Evolutionary conservation across 1,139 yeast species (phyloP).

Genomic region (Yamadazyma pseudoaaseri): DNA sequence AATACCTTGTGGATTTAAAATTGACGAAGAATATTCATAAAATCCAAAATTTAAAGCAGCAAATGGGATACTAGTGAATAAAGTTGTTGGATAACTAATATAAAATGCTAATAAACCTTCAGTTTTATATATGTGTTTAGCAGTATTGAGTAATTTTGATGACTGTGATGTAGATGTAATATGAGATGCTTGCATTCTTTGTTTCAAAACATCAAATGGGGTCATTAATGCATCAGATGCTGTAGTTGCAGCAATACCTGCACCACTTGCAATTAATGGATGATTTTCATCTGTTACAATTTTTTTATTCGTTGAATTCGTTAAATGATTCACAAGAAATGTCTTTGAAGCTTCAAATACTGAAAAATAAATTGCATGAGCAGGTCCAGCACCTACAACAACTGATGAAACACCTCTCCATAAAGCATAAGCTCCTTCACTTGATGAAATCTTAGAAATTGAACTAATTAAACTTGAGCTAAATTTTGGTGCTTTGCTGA

Average conservation of each 20-base stretch:
- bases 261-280: conserved; percentile 78
- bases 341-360: conserved; percentile 89
- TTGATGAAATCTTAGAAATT: conserved; percentile 70
- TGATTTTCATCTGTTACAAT: conserved; percentile 65
- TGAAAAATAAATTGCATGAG: conserved; percentile 97
- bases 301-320: conserved; percentile 30
- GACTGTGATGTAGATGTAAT: conserved; percentile 17
- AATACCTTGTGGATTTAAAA: conserved; percentile 71
- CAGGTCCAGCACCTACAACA: conserved; percentile 98
- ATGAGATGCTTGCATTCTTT: conserved; percentile 48
- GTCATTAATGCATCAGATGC: conserved; percentile 97
- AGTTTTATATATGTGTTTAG: conserved; percentile 52
- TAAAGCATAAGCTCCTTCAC: conserved; percentile 87
- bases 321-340: conserved; percentile 41
- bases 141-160: conserved; percentile 34
- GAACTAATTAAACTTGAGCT: conserved; percentile 51
- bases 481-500: conserved; percentile 38
- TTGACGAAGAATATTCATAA: conserved; percentile 77
- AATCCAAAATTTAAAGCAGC: conserved; percentile 94
- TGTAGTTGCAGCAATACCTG: conserved; percentile 93
- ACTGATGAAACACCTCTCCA: conserved; percentile 97
- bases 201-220: conserved; percentile 95
- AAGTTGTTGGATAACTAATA: conserved; percentile 92
- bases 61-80: conserved; percentile 91
- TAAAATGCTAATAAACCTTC: conserved; percentile 89